Percentiles rank a stretch among this genome's conserved stretches.
Conservation (phyloP, 2,329 filamentous ascomycete genomes). For the Ceratocystis diversiconidia region DNA sequence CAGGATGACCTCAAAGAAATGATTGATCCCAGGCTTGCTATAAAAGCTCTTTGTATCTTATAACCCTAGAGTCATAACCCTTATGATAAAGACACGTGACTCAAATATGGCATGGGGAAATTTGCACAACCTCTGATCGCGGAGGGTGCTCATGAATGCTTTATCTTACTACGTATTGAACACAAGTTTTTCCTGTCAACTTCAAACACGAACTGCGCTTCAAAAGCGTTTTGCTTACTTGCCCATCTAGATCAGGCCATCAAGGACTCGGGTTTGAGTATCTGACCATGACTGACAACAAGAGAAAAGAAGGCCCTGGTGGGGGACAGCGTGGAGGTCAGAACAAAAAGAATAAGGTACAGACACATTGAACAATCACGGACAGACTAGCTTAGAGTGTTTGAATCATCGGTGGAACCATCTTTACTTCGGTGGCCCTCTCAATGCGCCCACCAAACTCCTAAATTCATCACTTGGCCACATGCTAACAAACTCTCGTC, state of each 20-base stretch:
- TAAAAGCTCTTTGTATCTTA: too few relatives aligned
- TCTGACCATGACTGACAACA: constrained; percentile 8
- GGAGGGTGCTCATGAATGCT: too few relatives aligned
- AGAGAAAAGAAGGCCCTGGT: constrained; percentile 20
- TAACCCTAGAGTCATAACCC: neutral
- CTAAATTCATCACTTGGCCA: too few relatives aligned
- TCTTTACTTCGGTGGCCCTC: neutral
- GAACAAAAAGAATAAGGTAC: constrained; percentile 32
- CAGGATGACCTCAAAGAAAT: too few relatives aligned
- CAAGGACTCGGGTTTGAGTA: neutral
- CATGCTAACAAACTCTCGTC: too few relatives aligned
- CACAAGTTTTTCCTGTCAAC: neutral
- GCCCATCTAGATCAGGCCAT: too few relatives aligned
- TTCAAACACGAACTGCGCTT: too few relatives aligned
- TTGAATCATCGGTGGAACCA: neutral
- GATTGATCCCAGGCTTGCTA: too few relatives aligned
- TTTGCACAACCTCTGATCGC: neutral
- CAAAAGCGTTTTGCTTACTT: too few relatives aligned
- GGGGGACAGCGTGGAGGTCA: constrained; percentile 21
- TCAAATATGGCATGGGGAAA: neutral
- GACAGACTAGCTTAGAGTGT: too few relatives aligned
- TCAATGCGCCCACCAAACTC: neutral
- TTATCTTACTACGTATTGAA: neutral
- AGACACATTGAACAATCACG: neutral
- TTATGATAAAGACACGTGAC: neutral